Percentiles rank a stretch among this genome's conserved stretches.
These are phyloP conservation scores for Dimargaris verticillata DNA, from an alignment of 192 early-diverging fungal genomes.

Conservation along the genomic window DNA sequence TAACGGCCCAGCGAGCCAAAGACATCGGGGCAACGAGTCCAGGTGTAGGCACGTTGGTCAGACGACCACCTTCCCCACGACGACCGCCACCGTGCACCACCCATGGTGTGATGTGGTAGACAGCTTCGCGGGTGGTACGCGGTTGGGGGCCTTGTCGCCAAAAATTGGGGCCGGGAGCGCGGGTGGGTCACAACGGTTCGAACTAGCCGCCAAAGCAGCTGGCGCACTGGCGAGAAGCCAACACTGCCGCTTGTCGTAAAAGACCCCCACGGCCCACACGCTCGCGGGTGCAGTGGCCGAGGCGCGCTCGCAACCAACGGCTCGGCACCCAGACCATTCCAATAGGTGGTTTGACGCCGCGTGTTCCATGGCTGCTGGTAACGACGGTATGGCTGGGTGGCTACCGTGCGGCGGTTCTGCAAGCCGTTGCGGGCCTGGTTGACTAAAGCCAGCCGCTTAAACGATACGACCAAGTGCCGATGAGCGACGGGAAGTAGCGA, in stretches of 20 bases:
- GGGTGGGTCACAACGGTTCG: too few relatives aligned
- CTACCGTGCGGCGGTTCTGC: not conserved
- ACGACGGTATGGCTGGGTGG: not conserved
- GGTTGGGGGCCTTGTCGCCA: not conserved
- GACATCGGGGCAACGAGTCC: not conserved
- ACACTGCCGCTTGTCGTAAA: not conserved
- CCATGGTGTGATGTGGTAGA: not conserved
- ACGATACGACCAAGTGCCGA: not conserved
- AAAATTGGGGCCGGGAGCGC: too few relatives aligned
- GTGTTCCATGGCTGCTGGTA: not conserved
- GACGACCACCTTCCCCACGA: too few relatives aligned
- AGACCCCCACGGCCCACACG: not conserved
- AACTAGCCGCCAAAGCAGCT: not conserved
- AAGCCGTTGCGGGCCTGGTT: not conserved
- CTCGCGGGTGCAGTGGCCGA: not conserved
- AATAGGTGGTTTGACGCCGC: not conserved
- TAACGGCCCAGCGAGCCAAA: not conserved
- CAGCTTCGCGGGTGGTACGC: not conserved
- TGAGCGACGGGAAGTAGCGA: not conserved
- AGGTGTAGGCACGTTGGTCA: too few relatives aligned
- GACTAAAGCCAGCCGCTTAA: not conserved
- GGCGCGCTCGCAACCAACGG: not conserved
- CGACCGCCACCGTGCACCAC: not conserved
- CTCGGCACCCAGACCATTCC: too few relatives aligned
- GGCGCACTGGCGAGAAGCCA: not conserved